Percentiles rank a stretch among this genome's conserved stretches.
phyloP scores from a whole-genome alignment of 352 stramenopile species.

The Phytophthora multivora region DNA sequence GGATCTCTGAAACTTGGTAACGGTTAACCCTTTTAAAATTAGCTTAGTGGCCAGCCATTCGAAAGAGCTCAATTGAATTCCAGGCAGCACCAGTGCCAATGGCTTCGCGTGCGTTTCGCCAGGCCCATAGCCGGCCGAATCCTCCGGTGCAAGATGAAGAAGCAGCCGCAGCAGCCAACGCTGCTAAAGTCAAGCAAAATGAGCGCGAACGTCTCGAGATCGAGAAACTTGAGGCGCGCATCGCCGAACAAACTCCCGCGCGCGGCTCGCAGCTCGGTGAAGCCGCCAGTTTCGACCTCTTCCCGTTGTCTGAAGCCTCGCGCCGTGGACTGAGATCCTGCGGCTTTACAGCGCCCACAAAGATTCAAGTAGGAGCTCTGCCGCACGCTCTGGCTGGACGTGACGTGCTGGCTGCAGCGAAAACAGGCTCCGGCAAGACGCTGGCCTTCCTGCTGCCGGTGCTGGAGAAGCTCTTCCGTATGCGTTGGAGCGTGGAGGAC shows the following conservation, averaged over 20 bases:
- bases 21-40: neutral
- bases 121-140: conserved; percentile 27
- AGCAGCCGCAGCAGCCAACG: conserved; percentile 19
- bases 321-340: conserved; percentile 72
- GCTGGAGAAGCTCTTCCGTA: conserved; percentile 90
- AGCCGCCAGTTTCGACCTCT: conserved; percentile 79
- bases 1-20: too few relatives aligned
- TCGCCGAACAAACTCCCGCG: conserved; percentile 74
- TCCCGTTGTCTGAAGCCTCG: conserved; percentile 85
- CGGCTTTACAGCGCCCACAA: conserved; percentile 86
- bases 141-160: conserved; percentile 16
- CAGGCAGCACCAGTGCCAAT: conserved; percentile 10
- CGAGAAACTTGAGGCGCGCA: conserved; percentile 61
- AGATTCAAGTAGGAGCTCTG: conserved; percentile 89
- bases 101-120: conserved; percentile 38
- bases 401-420: conserved; percentile 92
- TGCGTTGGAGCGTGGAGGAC: conserved; percentile 90
- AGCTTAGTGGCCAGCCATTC: conserved; percentile 28
- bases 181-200: conserved; percentile 70
- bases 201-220: conserved; percentile 78
- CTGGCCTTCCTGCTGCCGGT: conserved; percentile 91
- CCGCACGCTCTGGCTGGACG: conserved; percentile 88
- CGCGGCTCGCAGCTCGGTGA: conserved; percentile 80
- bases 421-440: conserved; percentile 95
- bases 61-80: conserved; percentile 5